These are phyloP conservation scores for Agaricus sinodeliciosus DNA, from an alignment of 768 basidiomycete species.

Conservation along the genomic window DNA sequence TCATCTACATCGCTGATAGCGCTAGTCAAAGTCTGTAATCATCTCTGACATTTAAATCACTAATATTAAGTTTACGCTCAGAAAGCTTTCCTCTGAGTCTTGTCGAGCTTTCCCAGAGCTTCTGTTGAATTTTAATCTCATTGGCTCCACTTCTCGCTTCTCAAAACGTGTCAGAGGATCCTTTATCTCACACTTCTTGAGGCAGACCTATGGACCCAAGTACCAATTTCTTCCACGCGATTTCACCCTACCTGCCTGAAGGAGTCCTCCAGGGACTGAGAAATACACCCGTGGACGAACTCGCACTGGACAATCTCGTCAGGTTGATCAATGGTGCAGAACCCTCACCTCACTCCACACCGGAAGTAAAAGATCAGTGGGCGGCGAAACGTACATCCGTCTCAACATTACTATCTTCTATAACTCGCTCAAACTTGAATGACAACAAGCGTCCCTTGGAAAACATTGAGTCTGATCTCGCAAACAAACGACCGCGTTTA, in stretches of 20 bases:
- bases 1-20: not conserved
- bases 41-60: not conserved
- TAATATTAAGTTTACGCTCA: not conserved
- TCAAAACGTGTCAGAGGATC: not conserved
- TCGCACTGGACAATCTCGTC: conserved; percentile 34
- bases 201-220: not conserved
- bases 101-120: not conserved
- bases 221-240: conserved; percentile 5
- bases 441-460: conserved; percentile 29
- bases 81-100: not conserved
- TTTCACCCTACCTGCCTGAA: conserved; percentile 5
- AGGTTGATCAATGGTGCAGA: conserved; percentile 37
- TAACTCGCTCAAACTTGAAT: conserved; percentile 12
- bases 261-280: conserved; percentile 4
- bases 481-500: conserved; percentile 29
- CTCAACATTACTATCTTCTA: conserved; percentile 23
- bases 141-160: not conserved
- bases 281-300: conserved; percentile 24
- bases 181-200: conserved; percentile 3
- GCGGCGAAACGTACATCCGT: conserved; percentile 27
- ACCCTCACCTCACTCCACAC: conserved; percentile 23
- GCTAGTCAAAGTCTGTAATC: conserved; percentile 6
- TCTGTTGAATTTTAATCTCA: not conserved
- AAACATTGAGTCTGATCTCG: conserved; percentile 23
- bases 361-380: conserved; percentile 28